Evolutionary conservation across 768 basidiomycete species (phyloP), one percentile per base, ranked within the genome.

Genomic region (Rhodotorula babjevae): DNA sequence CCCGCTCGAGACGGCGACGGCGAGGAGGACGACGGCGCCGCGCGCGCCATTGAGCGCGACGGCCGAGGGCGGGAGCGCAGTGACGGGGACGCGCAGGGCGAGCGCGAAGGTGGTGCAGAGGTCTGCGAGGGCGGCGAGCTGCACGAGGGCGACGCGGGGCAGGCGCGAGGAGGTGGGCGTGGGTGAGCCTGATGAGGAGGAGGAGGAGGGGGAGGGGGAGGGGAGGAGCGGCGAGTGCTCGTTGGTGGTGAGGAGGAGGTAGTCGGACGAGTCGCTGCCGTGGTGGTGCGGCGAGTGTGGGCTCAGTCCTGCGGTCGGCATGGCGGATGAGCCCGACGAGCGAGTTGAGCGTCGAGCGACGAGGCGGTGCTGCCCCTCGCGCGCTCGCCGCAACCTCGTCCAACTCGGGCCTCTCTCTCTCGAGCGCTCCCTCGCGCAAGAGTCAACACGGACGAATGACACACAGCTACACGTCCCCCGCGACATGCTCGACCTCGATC

Each of bases 401-500:
- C 36, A 36, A 36, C 36, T 36, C 44, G 44, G 8, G 18, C 5
- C 44, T 11, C 8, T 23, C 53, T 47, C 47, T 31, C 46, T 21
- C 33, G 12, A 19, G 9, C 29, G n/a, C n/a, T n/a, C n/a, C n/a
- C 7, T 9, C 19, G 29, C 0, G 27, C 27, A 53, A 14, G 49
- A 29, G 49, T 40, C 14, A 42, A 60, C 49, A 68, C 36, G 23
- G 44, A 23, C n/a, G 36, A 2, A 0, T n/a, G n/a, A n/a, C n/a
- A n/a, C n/a, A n/a, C n/a, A n/a, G 21, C 53, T 63, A 73, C 27
- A 69, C 71, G 25, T 74, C 73, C 12, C 69, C 73, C 29, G 64
- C 73, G 27, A 71, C 33, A 50, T 67, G 52, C 58, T 74, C 74
- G 9, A 67, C 68, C 62, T 75, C 70, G 55, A 69, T 55, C 57